These are phyloP conservation scores for Macrophomina tecta DNA, from an alignment of 2,329 filamentous ascomycete species.

Conservation along the genomic window DNA sequence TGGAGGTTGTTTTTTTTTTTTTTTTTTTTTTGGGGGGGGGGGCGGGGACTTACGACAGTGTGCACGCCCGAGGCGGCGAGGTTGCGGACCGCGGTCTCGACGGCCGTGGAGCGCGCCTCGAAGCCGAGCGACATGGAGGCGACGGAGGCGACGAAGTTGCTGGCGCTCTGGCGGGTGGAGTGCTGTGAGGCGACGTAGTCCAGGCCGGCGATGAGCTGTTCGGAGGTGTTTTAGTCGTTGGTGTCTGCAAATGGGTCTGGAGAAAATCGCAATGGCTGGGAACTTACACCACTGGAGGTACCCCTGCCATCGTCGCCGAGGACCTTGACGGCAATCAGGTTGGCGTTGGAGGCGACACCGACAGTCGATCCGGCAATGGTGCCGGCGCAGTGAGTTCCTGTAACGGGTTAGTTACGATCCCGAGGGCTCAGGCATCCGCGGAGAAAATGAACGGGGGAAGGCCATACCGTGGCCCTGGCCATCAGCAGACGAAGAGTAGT, in stretches of 20 bases:
- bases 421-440: no score
- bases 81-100: constrained; percentile 43
- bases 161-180: constrained; percentile 45
- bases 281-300: constrained; percentile 12
- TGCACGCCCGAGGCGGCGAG: constrained; percentile 51
- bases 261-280: neutral
- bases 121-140: constrained; percentile 55
- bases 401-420: neutral
- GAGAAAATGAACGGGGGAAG: neutral
- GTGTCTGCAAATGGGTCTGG: no score
- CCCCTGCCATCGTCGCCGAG: constrained; percentile 33
- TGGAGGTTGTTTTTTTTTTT: no score
- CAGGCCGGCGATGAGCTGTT: constrained; percentile 53
- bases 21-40: neutral
- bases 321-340: constrained; percentile 45
- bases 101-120: constrained; percentile 39
- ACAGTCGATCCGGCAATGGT: constrained; percentile 42
- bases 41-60: constrained; percentile 28
- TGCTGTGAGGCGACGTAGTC: constrained; percentile 53
- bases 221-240: neutral
- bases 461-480: constrained; percentile 22
- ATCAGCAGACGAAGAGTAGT: constrained; percentile 6
- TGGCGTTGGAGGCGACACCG: constrained; percentile 45
- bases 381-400: constrained; percentile 45
- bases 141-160: constrained; percentile 51